A percentile compares a stretch with the other conserved stretches of the same genome.
Conservation (phyloP, 345 rosid species). For the Populus simonii region DNA sequence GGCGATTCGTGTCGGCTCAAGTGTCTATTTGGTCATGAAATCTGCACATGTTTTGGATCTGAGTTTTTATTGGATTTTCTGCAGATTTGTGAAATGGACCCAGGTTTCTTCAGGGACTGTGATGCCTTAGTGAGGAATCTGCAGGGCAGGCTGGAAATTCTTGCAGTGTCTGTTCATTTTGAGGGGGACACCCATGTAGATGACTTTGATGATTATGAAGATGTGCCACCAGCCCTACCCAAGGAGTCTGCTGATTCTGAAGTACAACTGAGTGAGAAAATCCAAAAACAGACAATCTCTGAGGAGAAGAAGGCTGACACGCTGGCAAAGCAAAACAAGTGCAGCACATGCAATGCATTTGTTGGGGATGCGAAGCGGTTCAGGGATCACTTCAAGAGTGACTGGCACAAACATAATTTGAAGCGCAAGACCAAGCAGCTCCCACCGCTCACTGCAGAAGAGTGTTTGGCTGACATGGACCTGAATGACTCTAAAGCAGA, state of each 20-base stretch:
- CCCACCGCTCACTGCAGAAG: constrained; percentile 73
- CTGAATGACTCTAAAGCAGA: constrained; percentile 65
- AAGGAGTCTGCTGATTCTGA: constrained; percentile 35
- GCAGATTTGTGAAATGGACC: constrained; percentile 86
- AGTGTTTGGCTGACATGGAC: constrained; percentile 70
- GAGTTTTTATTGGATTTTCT: constrained; percentile 5
- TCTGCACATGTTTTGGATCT: not conserved
- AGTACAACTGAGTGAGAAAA: constrained; percentile 44
- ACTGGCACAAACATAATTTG: constrained; percentile 95
- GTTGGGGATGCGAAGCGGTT: constrained; percentile 78
- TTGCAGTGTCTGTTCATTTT: constrained; percentile 79
- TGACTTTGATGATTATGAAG: constrained; percentile 69
- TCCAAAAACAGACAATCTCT: constrained; percentile 49
- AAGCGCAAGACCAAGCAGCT: constrained; percentile 84
- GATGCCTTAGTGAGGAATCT: constrained; percentile 71
- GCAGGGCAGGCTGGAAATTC: constrained; percentile 87
- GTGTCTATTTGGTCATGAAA: not conserved
- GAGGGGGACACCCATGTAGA: constrained; percentile 87
- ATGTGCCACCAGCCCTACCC: constrained; percentile 34
- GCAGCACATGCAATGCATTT: constrained; percentile 77
- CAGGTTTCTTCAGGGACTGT: constrained; percentile 75
- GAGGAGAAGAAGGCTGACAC: constrained; percentile 36
- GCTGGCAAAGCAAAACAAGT: constrained; percentile 64
- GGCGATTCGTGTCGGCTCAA: not conserved
- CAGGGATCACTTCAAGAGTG: constrained; percentile 89